phyloP scores from a whole-genome alignment of 2,329 filamentous ascomycete species.

The Incumbomyces delicatus region DNA sequence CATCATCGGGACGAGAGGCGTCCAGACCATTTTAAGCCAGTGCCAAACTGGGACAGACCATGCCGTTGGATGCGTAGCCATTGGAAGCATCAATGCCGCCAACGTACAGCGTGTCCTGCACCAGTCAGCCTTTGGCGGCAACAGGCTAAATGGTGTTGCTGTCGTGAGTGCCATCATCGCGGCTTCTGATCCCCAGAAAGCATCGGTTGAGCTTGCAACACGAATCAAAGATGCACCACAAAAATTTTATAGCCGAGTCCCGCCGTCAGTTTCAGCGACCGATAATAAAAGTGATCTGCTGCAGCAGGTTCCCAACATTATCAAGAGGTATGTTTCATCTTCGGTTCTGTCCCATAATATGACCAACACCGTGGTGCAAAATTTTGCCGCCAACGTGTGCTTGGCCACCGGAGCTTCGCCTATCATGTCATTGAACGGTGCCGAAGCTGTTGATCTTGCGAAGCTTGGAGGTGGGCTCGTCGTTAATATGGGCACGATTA shows the following conservation, averaged over 20 bases:
- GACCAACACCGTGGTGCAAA: conserved; percentile 93
- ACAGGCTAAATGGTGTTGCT: conserved; percentile 64
- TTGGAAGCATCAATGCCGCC: conserved; percentile 72
- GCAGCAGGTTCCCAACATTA: conserved; percentile 35
- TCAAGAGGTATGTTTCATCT: conserved; percentile 51
- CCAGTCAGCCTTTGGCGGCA: conserved; percentile 42
- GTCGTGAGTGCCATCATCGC: conserved; percentile 83
- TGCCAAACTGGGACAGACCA: conserved; percentile 40
- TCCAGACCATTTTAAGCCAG: conserved; percentile 54
- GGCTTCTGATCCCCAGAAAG: conserved; percentile 55
- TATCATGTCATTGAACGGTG: conserved; percentile 85
- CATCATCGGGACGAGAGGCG: conserved; percentile 64
- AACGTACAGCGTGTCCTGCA: conserved; percentile 68
- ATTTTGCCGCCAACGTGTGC: conserved; percentile 86
- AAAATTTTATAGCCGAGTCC: conserved; percentile 22
- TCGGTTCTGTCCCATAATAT: conserved; percentile 87
- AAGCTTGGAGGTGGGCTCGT: conserved; percentile 68
- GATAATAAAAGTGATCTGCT: conserved; percentile 21
- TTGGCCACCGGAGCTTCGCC: conserved; percentile 72
- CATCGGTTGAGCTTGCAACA: conserved; percentile 49
- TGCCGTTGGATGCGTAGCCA: conserved; percentile 61
- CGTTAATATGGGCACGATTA: conserved; percentile 91
- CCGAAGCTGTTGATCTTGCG: conserved; percentile 73
- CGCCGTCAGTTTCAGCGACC: conserved; percentile 22
- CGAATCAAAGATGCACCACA: conserved; percentile 40